Percentiles rank a stretch among this genome's conserved stretches.
Evolutionary conservation across 179 eudicot species (phyloP).

Genomic region (Actinidia arguta): DNA sequence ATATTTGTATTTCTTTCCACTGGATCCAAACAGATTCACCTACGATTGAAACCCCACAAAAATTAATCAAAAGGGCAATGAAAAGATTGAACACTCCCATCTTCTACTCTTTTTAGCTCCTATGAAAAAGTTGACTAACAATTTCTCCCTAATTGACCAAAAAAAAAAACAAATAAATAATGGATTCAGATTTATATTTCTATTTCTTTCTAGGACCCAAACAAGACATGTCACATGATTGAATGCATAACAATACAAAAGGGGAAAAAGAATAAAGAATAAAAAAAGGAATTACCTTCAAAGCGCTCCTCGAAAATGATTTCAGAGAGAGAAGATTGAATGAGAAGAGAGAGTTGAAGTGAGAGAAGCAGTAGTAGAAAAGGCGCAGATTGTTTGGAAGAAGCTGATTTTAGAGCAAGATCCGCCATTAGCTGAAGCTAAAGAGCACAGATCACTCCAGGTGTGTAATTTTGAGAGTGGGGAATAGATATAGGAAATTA

Average conservation of each 20-base stretch:
- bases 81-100: constrained; percentile 11
- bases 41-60: not conserved
- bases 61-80: not conserved
- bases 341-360: constrained; percentile 43
- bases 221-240: not conserved
- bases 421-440: not conserved
- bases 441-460: not conserved
- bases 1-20: not conserved
- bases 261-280: not conserved
- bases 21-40: not conserved
- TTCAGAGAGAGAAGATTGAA: constrained; percentile 53
- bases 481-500: not conserved
- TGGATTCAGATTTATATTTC: not conserved
- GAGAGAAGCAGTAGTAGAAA: constrained; percentile 23
- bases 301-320: constrained; percentile 90
- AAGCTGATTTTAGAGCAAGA: not conserved
- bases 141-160: not conserved
- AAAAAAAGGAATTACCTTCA: constrained; percentile 56
- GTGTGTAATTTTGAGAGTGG: not conserved
- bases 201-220: not conserved
- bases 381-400: not conserved
- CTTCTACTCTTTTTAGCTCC: constrained; percentile 2
- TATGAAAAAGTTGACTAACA: not conserved
- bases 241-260: too few species aligned
- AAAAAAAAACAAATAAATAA: not conserved